A percentile compares a stretch with the other conserved stretches of the same genome.
Evolutionary conservation across 176 grass and related monocot species (phyloP).

Genomic region (Triticum turgidum): DNA sequence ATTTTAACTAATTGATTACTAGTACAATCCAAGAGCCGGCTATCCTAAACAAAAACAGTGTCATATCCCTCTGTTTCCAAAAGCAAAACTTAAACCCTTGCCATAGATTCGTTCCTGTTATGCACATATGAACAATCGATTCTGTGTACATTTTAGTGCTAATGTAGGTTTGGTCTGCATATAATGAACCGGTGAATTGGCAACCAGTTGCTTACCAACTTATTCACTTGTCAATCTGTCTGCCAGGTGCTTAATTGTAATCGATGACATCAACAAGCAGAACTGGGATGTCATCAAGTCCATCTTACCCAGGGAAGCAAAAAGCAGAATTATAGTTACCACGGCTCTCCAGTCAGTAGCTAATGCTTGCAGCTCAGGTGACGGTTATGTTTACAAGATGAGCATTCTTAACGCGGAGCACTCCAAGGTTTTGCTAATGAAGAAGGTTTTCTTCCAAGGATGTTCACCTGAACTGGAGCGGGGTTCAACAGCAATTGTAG

Average conservation of each 20-base stretch:
- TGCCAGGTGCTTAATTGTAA: conserved; percentile 29
- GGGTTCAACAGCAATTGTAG: background rate
- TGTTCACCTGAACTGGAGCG: background rate
- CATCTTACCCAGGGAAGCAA: background rate
- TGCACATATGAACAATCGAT: background rate
- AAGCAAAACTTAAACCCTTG: background rate
- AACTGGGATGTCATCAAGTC: conserved; percentile 11
- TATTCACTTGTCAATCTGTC: background rate
- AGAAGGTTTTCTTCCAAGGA: background rate
- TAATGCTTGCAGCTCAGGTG: background rate
- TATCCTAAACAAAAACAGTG: background rate
- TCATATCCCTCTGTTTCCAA: background rate
- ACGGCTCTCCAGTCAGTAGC: background rate
- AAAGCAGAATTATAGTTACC: conserved; percentile 4
- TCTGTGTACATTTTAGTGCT: background rate
- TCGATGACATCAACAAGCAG: conserved; percentile 17
- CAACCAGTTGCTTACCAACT: background rate
- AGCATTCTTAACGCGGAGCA: conserved; percentile 1
- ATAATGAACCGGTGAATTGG: background rate
- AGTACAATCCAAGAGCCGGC: background rate
- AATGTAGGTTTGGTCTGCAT: background rate
- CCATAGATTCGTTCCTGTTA: background rate
- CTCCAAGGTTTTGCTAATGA: conserved; percentile 1
- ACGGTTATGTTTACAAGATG: conserved; percentile 11
- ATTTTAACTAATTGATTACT: background rate